Evolutionary conservation across 768 basidiomycete species (phyloP).

Genomic region (Psilocybe subaeruginosa): DNA sequence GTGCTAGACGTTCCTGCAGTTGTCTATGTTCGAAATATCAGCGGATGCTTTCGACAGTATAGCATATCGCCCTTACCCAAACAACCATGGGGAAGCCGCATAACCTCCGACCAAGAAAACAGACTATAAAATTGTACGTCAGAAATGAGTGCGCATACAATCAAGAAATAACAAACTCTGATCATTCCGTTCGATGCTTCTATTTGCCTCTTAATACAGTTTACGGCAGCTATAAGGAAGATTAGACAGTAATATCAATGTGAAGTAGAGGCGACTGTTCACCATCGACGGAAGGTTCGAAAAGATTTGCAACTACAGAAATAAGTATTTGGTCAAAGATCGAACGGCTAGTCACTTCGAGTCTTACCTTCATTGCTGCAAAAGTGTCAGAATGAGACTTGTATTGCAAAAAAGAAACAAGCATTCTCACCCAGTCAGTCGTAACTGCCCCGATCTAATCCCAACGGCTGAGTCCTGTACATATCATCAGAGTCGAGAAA

Average conservation of each 20-base stretch:
- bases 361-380: slow-evolving; percentile 34
- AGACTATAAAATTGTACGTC: slow-evolving; percentile 44
- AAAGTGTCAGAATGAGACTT: slow-evolving; percentile 4
- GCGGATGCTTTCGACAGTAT: neutral
- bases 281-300: slow-evolving; percentile 78
- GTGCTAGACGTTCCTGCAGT: slow-evolving; percentile 67
- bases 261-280: neutral
- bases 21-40: slow-evolving; percentile 37
- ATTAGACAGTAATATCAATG: neutral
- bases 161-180: slow-evolving; percentile 41
- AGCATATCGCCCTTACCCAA: slow-evolving; percentile 37
- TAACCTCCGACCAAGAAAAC: slow-evolving; percentile 86
- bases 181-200: slow-evolving; percentile 69
- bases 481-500: neutral
- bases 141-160: neutral
- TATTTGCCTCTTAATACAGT: slow-evolving; percentile 72
- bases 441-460: slow-evolving; percentile 73
- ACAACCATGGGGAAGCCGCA: slow-evolving; percentile 82
- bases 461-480: slow-evolving; percentile 58
- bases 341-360: neutral
- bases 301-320: slow-evolving; percentile 63
- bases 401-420: neutral
- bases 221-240: slow-evolving; percentile 53
- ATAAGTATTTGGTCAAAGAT: too few relatives aligned
- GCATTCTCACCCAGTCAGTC: slow-evolving; percentile 61